phyloP scores from a whole-genome alignment of 371 early-diverging fungal genomes.

The Rozella allomycis region DNA sequence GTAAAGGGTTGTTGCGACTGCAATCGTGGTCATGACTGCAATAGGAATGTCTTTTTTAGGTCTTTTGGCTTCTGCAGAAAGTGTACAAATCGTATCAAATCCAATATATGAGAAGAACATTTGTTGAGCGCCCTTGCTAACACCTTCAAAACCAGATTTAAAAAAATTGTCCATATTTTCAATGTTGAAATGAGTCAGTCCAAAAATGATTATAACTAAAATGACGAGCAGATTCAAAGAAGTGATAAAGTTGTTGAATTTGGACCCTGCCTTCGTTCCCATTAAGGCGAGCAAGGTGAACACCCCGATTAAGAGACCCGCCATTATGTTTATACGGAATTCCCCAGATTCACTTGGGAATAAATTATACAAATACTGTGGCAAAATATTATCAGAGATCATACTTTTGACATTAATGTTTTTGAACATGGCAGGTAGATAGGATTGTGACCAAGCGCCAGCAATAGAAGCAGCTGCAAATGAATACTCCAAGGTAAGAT shows the following conservation, averaged over 20 bases:
- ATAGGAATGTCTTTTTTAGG: conserved; percentile 66
- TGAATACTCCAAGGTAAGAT: conserved; percentile 58
- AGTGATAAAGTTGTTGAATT: conserved; percentile 46
- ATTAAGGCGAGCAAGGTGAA: too few species aligned
- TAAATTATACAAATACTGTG: too few species aligned
- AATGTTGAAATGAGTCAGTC: conserved; percentile 31
- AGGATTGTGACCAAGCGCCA: conserved; percentile 56
- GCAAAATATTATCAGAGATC: too few species aligned
- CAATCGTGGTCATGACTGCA: conserved; percentile 53
- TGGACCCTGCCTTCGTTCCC: too few species aligned
- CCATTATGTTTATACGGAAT: too few species aligned
- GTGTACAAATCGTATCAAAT: conserved; percentile 64
- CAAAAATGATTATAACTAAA: conserved; percentile 51
- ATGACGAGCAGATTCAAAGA: conserved; percentile 46
- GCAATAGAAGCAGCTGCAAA: conserved; percentile 47
- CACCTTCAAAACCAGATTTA: conserved; percentile 38
- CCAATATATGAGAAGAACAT: conserved; percentile 78
- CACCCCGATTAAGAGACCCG: too few species aligned
- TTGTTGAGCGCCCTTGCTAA: conserved; percentile 48
- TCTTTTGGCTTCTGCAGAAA: conserved; percentile 58
- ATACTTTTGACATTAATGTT: too few species aligned
- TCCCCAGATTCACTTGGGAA: too few species aligned
- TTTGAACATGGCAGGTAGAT: too few species aligned
- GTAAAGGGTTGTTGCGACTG: conserved; percentile 52
- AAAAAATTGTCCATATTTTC: conserved; percentile 39